These are phyloP conservation scores for Pyrus hybrid DNA, from an alignment of 331 rosid species.

Conservation along the genomic window DNA sequence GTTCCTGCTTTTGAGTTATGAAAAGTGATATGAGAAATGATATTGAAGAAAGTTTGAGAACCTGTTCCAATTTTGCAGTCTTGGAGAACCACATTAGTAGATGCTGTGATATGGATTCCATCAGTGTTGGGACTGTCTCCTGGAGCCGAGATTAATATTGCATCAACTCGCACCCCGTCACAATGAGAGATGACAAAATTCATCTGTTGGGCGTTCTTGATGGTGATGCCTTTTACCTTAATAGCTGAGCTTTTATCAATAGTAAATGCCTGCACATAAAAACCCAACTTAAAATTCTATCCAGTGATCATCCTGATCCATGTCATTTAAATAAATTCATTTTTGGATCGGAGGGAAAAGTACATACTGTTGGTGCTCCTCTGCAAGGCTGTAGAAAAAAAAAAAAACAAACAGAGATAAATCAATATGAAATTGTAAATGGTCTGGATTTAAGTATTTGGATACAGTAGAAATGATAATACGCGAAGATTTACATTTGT, in stretches of 20 bases:
- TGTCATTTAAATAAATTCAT: slow-evolving; percentile 5
- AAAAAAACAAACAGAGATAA: not conserved
- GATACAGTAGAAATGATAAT: slow-evolving; percentile 1
- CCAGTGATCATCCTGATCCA: not conserved
- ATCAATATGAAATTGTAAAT: not conserved
- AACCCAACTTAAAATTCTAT: slow-evolving; percentile 12
- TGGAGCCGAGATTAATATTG: slow-evolving; percentile 65
- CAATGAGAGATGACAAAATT: slow-evolving; percentile 60
- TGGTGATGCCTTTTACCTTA: slow-evolving; percentile 66
- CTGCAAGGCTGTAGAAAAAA: slow-evolving; percentile 70
- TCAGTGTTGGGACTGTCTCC: slow-evolving; percentile 97
- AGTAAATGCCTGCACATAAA: slow-evolving; percentile 68
- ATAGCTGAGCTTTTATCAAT: slow-evolving; percentile 72
- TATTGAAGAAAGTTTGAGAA: slow-evolving; percentile 18
- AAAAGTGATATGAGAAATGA: slow-evolving; percentile 3
- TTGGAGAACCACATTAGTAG: slow-evolving; percentile 74
- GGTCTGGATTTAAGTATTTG: slow-evolving; percentile 1
- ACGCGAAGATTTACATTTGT: slow-evolving; percentile 48
- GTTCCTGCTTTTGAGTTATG: not conserved
- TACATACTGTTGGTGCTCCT: slow-evolving; percentile 90
- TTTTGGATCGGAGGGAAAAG: slow-evolving; percentile 11
- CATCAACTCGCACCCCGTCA: slow-evolving; percentile 54
- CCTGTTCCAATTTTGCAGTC: slow-evolving; percentile 94
- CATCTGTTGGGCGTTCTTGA: slow-evolving; percentile 94
- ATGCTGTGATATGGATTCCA: slow-evolving; percentile 87